These are phyloP conservation scores for Fusarium solani-melongenae DNA, from an alignment of 2,329 filamentous ascomycete genomes.

Conservation along the genomic window DNA sequence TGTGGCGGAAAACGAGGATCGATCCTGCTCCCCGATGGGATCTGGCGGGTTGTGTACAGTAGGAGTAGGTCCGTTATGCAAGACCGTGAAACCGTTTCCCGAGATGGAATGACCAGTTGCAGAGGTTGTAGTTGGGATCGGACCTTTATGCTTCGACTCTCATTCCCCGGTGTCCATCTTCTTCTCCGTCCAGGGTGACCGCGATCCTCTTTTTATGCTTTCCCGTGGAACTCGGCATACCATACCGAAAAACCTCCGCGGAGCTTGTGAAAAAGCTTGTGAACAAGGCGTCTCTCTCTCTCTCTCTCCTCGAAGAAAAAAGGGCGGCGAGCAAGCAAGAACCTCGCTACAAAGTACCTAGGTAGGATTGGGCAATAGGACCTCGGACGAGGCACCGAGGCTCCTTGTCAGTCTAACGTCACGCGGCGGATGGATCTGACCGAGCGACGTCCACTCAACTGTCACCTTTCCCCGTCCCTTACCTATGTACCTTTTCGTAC, in stretches of 20 bases:
- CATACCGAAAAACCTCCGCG: slow-evolving; percentile 27
- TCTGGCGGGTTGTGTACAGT: neutral
- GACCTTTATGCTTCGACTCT: slow-evolving; percentile 19
- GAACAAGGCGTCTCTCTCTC: slow-evolving; percentile 14
- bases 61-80: neutral
- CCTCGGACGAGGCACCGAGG: slow-evolving; percentile 25
- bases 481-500: slow-evolving; percentile 31
- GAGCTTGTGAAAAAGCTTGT: slow-evolving; percentile 38
- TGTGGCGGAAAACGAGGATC: neutral
- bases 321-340: neutral
- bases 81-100: slow-evolving; percentile 7
- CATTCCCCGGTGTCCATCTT: slow-evolving; percentile 11
- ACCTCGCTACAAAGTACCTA: slow-evolving; percentile 1
- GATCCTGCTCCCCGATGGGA: neutral
- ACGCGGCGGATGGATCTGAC: slow-evolving; percentile 31
- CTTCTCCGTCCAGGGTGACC: neutral
- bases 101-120: slow-evolving; percentile 9
- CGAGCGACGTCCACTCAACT: slow-evolving; percentile 14
- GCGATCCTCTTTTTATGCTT: slow-evolving; percentile 30
- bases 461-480: slow-evolving; percentile 14
- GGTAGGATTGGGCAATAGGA: slow-evolving; percentile 7
- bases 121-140: slow-evolving; percentile 3
- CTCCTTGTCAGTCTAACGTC: slow-evolving; percentile 25
- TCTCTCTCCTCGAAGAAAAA: neutral
- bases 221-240: slow-evolving; percentile 17